Evolutionary conservation across 2,329 filamentous ascomycete genomes (phyloP).

Genomic region (Zopfia rhizophila): DNA sequence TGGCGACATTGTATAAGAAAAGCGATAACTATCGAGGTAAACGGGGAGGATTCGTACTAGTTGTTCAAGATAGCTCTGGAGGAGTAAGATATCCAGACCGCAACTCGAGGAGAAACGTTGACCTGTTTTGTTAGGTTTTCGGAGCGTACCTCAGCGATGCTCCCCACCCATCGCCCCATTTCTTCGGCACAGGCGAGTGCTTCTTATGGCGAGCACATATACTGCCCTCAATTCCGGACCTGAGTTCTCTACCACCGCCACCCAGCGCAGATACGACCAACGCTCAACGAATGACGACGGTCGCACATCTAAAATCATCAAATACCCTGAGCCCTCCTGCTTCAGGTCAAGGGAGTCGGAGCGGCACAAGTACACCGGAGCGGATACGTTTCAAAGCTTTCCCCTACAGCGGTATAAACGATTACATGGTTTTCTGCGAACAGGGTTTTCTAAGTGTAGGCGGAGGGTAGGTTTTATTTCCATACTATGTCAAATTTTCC

Average conservation of each 20-base stretch:
- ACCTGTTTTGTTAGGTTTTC: slow-evolving; percentile 66
- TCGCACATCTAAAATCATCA: slow-evolving; percentile 41
- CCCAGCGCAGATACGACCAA: slow-evolving; percentile 74
- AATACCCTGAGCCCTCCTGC: slow-evolving; percentile 40
- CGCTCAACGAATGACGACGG: slow-evolving; percentile 69
- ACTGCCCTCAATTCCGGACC: slow-evolving; percentile 63
- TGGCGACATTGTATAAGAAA: slow-evolving; percentile 86
- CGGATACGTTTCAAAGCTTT: slow-evolving; percentile 96
- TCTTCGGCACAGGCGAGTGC: slow-evolving; percentile 96
- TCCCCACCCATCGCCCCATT: slow-evolving; percentile 81
- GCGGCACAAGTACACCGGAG: slow-evolving; percentile 70
- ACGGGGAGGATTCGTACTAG: slow-evolving; percentile 87
- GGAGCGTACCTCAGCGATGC: slow-evolving; percentile 94
- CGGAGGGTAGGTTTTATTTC: slow-evolving; percentile 67
- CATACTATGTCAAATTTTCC: not conserved
- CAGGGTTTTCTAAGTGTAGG: slow-evolving; percentile 85
- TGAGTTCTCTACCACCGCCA: slow-evolving; percentile 72
- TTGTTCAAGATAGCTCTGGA: slow-evolving; percentile 80
- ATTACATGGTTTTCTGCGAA: slow-evolving; percentile 96
- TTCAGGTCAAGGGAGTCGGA: slow-evolving; percentile 47
- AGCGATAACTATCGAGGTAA: slow-evolving; percentile 73
- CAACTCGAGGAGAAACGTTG: not conserved
- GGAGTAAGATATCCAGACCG: slow-evolving; percentile 65
- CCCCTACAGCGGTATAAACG: slow-evolving; percentile 93
- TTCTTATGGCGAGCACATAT: slow-evolving; percentile 86